Evolutionary conservation across 2,329 filamentous ascomycete genomes (phyloP).

Genomic region (Fusarium guadeloupense): DNA sequence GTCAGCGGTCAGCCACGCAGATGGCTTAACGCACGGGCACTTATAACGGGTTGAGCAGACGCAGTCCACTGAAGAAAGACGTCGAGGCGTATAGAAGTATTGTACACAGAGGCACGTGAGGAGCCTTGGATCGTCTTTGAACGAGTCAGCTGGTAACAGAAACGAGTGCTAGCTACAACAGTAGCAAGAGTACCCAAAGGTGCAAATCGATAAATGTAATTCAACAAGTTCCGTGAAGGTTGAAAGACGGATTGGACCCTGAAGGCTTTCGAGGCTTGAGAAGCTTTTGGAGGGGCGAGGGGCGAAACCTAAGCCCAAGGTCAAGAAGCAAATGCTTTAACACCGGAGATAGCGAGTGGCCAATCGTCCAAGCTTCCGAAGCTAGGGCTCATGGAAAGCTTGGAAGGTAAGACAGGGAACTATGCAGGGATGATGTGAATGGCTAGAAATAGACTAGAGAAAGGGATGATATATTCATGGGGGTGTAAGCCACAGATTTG

Average conservation of each 20-base stretch:
- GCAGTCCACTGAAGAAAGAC: neutral
- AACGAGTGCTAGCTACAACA: slow-evolving; percentile 19
- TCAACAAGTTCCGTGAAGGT: slow-evolving; percentile 21
- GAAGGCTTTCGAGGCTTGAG: slow-evolving; percentile 24
- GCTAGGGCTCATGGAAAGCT: slow-evolving; percentile 38
- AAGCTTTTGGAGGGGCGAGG: slow-evolving; percentile 27
- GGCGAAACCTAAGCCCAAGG: slow-evolving; percentile 31
- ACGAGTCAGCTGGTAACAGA: slow-evolving; percentile 6
- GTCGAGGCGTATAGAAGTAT: neutral
- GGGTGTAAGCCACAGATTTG: slow-evolving; percentile 34
- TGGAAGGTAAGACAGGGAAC: slow-evolving; percentile 28
- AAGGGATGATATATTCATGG: slow-evolving; percentile 33
- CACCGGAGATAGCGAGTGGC: slow-evolving; percentile 34
- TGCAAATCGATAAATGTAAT: slow-evolving; percentile 25
- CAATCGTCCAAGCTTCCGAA: slow-evolving; percentile 36
- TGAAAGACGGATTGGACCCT: slow-evolving; percentile 26
- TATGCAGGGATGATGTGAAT: slow-evolving; percentile 32
- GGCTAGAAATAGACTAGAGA: slow-evolving; percentile 27
- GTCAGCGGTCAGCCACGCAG: slow-evolving; percentile 26
- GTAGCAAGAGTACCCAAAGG: slow-evolving; percentile 17
- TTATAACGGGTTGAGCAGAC: neutral
- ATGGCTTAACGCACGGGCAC: slow-evolving; percentile 12
- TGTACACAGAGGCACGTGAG: neutral
- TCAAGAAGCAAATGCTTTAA: slow-evolving; percentile 33
- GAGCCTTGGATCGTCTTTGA: neutral